Conservation (phyloP, 495 filamentous ascomycete species). For the Saxispiralis lemnorum region DNA sequence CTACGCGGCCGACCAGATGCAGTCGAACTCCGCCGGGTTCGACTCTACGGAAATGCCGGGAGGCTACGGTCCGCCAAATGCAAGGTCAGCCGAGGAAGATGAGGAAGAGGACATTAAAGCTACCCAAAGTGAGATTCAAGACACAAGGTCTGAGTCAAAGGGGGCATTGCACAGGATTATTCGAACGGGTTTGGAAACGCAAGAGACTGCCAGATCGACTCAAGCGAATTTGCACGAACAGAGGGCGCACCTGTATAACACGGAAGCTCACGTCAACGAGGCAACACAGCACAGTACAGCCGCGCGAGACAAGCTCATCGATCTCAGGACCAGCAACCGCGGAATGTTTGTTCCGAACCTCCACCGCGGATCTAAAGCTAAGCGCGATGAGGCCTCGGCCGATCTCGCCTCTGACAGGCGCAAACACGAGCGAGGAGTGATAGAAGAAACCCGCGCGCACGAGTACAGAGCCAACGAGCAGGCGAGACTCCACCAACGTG, state of each 20-base stretch:
- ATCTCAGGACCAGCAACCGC: slow-evolving; percentile 59
- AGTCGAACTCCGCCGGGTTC: slow-evolving; percentile 9
- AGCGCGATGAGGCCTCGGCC: slow-evolving; percentile 41
- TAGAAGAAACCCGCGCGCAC: slow-evolving; percentile 49
- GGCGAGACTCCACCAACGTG: slow-evolving; percentile 42
- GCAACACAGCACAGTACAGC: slow-evolving; percentile 39
- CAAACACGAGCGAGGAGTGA: slow-evolving; percentile 44
- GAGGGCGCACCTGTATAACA: slow-evolving; percentile 60
- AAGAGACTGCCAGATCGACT: slow-evolving; percentile 53
- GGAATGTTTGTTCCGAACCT: slow-evolving; percentile 48
- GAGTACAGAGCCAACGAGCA: slow-evolving; percentile 40
- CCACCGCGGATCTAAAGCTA: slow-evolving; percentile 1
- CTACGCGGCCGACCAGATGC: slow-evolving; percentile 6
- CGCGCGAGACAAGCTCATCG: slow-evolving; percentile 58
- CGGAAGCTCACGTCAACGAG: slow-evolving; percentile 51
- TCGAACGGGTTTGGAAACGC: slow-evolving; percentile 45
- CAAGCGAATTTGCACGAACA: slow-evolving; percentile 55
- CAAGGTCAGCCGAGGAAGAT: slow-evolving; percentile 51
- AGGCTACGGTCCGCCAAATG: slow-evolving; percentile 45
- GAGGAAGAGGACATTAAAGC: slow-evolving; percentile 42
- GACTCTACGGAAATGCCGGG: slow-evolving; percentile 5
- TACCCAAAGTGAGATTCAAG: slow-evolving; percentile 56
- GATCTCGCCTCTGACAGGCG: slow-evolving; percentile 43
- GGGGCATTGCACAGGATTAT: slow-evolving; percentile 55
- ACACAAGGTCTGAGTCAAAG: no score